Evolutionary conservation across 495 filamentous ascomycete genomes (phyloP).

Genomic region (Apiosordaria backusii): DNA sequence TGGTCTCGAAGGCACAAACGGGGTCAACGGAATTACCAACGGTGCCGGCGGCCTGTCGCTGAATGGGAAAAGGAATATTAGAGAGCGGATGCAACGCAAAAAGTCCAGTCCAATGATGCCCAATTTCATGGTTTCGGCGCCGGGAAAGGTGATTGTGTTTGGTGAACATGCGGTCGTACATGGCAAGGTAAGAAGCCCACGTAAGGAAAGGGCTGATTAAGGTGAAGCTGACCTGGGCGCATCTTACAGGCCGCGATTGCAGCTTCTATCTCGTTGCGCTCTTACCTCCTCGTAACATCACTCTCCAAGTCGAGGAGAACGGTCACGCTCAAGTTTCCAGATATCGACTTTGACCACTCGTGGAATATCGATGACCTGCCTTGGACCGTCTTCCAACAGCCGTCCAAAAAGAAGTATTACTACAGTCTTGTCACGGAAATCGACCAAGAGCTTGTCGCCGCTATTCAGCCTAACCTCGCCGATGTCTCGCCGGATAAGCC

Average conservation of each 20-base stretch:
- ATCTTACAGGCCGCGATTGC: slow-evolving; percentile 73
- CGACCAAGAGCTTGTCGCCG: slow-evolving; percentile 72
- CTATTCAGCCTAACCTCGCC: slow-evolving; percentile 71
- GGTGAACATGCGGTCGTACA: slow-evolving; percentile 96
- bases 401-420: slow-evolving; percentile 86
- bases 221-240: slow-evolving; percentile 1
- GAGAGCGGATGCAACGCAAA: slow-evolving; percentile 39
- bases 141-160: slow-evolving; percentile 95
- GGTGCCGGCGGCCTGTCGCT: slow-evolving; percentile 17
- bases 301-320: slow-evolving; percentile 81
- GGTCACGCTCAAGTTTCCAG: slow-evolving; percentile 80
- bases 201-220: neutral
- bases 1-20: slow-evolving; percentile 10
- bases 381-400: slow-evolving; percentile 73
- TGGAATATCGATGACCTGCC: slow-evolving; percentile 91
- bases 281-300: slow-evolving; percentile 90
- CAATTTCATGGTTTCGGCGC: slow-evolving; percentile 94
- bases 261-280: slow-evolving; percentile 87
- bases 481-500: slow-evolving; percentile 61
- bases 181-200: slow-evolving; percentile 62
- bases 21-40: slow-evolving; percentile 15
- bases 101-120: slow-evolving; percentile 65
- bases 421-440: slow-evolving; percentile 82
- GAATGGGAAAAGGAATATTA: slow-evolving; percentile 26
- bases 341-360: slow-evolving; percentile 78